Evolutionary conservation across 106 monocot species (phyloP), one percentile per base, ranked within the genome.

Genomic region (Dendrobium catenatum): DNA sequence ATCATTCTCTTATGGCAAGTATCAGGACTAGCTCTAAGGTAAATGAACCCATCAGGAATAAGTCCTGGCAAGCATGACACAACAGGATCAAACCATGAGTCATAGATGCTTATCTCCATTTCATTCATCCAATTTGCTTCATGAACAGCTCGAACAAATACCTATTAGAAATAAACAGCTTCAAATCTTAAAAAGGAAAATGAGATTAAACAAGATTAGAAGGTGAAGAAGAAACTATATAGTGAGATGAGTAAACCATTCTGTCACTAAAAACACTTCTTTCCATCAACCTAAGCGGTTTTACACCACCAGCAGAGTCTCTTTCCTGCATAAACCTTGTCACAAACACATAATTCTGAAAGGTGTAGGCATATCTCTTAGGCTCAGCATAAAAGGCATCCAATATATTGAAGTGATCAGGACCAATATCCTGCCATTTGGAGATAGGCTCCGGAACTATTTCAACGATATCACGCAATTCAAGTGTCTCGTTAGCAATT

Each of bases 51-150:
- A 84, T 96, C 96, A 75, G 96, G 96, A n/a, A 96, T 83, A 46
- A 96, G 90, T 0, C 94, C 96, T 3, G 96, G 96, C 33, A 94
- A 80, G 41, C 76, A 86, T 11, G 94, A 94, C 42, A 96, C 89
- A 47, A 96, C 94, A 20, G 96, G 96, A 80, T 96, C 96, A 86
- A 96, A 96, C 96, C 96, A 96, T 6, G 96, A 96, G 56, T 96
- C 96, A 72, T 96, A 96, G 55, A 96, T 96, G 86, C 94, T 92
- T 80, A 96, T 90, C 79, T 96, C 96, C 96, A 96, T 96, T 80
- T 94, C 91, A 76, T 90, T 92, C 92, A 96, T 96, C 96, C 96
- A 96, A 10, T 96, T 96, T 15, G 96, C 94, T 86, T 96, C 96
- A 83, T 96, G 90, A 73, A 96, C 94, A 56, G 96, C 96, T 66